Evolutionary conservation across 371 early-diverging fungal genomes (phyloP), one percentile per base, ranked within the genome.

Genomic region (Mucor circinelloides): DNA sequence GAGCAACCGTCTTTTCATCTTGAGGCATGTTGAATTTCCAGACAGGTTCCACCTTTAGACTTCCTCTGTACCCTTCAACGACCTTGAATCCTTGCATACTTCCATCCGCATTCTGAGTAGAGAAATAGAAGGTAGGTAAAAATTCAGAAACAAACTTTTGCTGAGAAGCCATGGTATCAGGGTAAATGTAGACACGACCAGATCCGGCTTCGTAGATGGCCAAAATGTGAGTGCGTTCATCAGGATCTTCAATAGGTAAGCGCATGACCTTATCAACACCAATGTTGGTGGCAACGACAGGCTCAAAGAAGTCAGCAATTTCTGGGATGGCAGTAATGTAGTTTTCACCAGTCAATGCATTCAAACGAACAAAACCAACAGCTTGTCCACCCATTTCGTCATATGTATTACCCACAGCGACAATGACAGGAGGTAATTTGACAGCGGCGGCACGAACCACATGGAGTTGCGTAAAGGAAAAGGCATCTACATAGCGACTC

Each of bases 341-440:
- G 54, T 90, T 81, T 59, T 86, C 80, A 27, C 95, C 95, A 0
- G 89, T 93, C 65, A 93, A 64, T 1, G 90, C 93, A 66, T 95
- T 86, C 21, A 95, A 66, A 23, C 91, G 85, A 61, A 85, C 82
- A 34, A 89, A 69, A 10, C 81, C 80, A 15, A 79, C 81, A 21
- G 77, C 73, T 7, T 61, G 57, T n/a, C 77, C 74, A n/a, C 76
- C 81, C 17, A 82, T 77, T 56, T 80, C 75, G 28, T 76, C 70
- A 25, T 72, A 74, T 15, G 86, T 70, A 21, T 69, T 34, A 3
- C 81, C 88, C 42, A 90, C 72, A 19, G 86, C 83, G 17, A 89
- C 94, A 25, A 95, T 76, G 17, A 94, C 67, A 15, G 96, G 93
- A 2, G 94, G 93, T 32, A 88, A 81, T 54, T 90, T 90, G 32